A percentile compares a stretch with the other conserved stretches of the same genome.
These are phyloP conservation scores for Tetracladium marchalianum DNA, from an alignment of 495 filamentous ascomycete species.

Conservation along the genomic window DNA sequence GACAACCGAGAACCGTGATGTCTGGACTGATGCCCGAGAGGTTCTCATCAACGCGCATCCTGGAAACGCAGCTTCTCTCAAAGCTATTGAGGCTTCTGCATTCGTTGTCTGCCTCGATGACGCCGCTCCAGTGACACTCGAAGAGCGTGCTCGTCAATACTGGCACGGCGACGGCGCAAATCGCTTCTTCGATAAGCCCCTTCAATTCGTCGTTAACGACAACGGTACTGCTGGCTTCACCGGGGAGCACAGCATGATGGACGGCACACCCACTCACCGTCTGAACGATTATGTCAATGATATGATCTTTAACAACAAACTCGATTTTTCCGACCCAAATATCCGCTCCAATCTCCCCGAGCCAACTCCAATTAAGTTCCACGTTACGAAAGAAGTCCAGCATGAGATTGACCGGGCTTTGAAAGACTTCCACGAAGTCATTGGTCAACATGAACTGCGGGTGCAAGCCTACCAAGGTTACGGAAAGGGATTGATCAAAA, in stretches of 20 bases:
- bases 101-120: slow-evolving; percentile 95
- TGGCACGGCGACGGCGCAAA: slow-evolving; percentile 97
- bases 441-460: slow-evolving; percentile 78
- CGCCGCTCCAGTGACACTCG: slow-evolving; percentile 81
- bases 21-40: slow-evolving; percentile 81
- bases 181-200: slow-evolving; percentile 96
- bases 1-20: slow-evolving; percentile 85
- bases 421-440: slow-evolving; percentile 67
- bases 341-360: slow-evolving; percentile 79
- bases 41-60: slow-evolving; percentile 64
- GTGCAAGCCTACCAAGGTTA: slow-evolving; percentile 96
- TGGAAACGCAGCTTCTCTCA: slow-evolving; percentile 63
- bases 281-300: slow-evolving; percentile 90
- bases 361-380: slow-evolving; percentile 66
- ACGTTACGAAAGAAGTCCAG: slow-evolving; percentile 59
- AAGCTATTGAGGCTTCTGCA: slow-evolving; percentile 79
- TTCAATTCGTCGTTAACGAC: slow-evolving; percentile 97
- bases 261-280: slow-evolving; percentile 93
- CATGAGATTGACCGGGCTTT: slow-evolving; percentile 66
- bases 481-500: slow-evolving; percentile 98
- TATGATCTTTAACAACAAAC: slow-evolving; percentile 81
- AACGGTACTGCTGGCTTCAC: slow-evolving; percentile 97
- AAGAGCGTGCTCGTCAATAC: slow-evolving; percentile 92
- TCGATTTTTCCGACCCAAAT: slow-evolving; percentile 67
- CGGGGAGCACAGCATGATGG: slow-evolving; percentile 99